These are phyloP conservation scores for Rossbeevera mucosa DNA, from an alignment of 768 basidiomycete genomes.

Conservation along the genomic window DNA sequence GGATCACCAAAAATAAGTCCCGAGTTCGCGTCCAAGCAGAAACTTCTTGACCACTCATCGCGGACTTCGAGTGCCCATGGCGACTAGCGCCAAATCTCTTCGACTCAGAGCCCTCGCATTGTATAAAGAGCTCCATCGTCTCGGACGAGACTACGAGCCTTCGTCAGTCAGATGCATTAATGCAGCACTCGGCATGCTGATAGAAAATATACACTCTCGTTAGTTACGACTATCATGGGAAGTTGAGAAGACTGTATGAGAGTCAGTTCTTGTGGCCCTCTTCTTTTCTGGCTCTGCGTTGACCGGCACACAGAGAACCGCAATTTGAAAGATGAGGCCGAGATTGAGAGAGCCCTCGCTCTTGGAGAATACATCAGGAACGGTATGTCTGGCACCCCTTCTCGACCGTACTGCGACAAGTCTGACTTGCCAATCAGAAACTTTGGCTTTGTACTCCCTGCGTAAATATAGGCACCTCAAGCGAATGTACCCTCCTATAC, in stretches of 20 bases:
- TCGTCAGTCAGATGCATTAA: constrained; percentile 48
- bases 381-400: constrained; percentile 46
- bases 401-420: too few relatives aligned
- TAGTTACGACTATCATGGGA: constrained; percentile 76
- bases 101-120: constrained; percentile 64
- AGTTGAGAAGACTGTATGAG: constrained; percentile 67
- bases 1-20: not conserved
- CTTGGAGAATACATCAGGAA: constrained; percentile 84
- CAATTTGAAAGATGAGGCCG: constrained; percentile 55
- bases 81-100: constrained; percentile 38
- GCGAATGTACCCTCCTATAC: constrained; percentile 55
- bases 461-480: constrained; percentile 80
- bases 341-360: constrained; percentile 71
- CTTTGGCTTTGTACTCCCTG: constrained; percentile 74
- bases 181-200: constrained; percentile 9
- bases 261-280: constrained; percentile 41
- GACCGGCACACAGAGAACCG: constrained; percentile 53
- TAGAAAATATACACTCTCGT: constrained; percentile 3
- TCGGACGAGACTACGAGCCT: constrained; percentile 80
- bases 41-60: not conserved
- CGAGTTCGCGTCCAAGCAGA: not conserved
- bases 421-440: constrained; percentile 47
- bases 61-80: constrained; percentile 33
- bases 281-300: not conserved
- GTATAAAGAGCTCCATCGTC: constrained; percentile 78